phyloP scores from a whole-genome alignment of 176 grass and related monocot genomes.

The Zoysia pacifica region DNA sequence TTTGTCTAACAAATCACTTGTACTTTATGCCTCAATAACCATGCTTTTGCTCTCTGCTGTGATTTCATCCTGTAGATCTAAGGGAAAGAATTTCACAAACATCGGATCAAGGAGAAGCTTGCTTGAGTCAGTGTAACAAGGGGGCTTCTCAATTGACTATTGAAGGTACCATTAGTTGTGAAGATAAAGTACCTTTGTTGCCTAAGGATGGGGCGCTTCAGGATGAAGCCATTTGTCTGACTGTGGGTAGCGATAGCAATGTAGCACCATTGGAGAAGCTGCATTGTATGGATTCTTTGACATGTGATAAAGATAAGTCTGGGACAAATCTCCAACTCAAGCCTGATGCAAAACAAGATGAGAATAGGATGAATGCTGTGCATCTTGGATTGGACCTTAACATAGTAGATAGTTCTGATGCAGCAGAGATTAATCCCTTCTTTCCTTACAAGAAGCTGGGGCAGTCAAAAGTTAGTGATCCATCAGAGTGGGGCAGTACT shows the following conservation, averaged over 20 bases:
- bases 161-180: slow-evolving; percentile 27
- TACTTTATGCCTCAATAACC: background rate
- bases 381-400: slow-evolving; percentile 78
- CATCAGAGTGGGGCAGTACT: slow-evolving; percentile 77
- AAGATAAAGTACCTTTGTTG: slow-evolving; percentile 23
- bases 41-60: background rate
- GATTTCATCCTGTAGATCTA: slow-evolving; percentile 32
- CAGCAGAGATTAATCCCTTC: slow-evolving; percentile 70
- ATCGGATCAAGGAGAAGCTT: slow-evolving; percentile 15
- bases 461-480: slow-evolving; percentile 56
- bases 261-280: slow-evolving; percentile 27
- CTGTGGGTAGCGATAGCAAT: slow-evolving; percentile 44
- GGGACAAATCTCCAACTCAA: slow-evolving; percentile 23
- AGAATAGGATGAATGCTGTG: slow-evolving; percentile 20
- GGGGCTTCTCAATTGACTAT: slow-evolving; percentile 27
- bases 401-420: slow-evolving; percentile 36
- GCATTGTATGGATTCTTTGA: background rate
- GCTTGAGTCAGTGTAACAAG: slow-evolving; percentile 31
- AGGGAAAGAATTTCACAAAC: slow-evolving; percentile 22
- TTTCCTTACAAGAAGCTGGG: slow-evolving; percentile 75
- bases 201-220: slow-evolving; percentile 30
- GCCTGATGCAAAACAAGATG: slow-evolving; percentile 30
- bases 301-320: slow-evolving; percentile 35
- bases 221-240: slow-evolving; percentile 49
- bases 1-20: background rate